Evolutionary conservation across 129 eudicot species (phyloP).

Genomic region (Gnaphalium uliginosum): DNA sequence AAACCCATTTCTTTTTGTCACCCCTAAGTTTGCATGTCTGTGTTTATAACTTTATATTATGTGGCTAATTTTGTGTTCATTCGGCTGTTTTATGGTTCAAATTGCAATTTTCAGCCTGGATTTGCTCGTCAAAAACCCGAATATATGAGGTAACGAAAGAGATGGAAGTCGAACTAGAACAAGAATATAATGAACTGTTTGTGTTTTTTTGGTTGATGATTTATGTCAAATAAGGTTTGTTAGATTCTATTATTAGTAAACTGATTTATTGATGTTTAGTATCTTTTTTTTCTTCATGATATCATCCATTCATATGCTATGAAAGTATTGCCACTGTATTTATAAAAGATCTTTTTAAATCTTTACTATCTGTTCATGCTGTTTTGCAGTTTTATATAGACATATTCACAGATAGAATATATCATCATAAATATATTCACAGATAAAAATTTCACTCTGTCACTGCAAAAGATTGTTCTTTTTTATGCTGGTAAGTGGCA

Average conservation of each 20-base stretch:
- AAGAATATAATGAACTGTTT: slow-evolving; percentile 6
- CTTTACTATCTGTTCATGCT: background rate
- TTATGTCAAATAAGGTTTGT: slow-evolving; percentile 24
- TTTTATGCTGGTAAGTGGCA: background rate
- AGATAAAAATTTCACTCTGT: too few species aligned
- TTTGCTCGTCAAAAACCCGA: slow-evolving; percentile 68
- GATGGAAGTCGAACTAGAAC: slow-evolving; percentile 12
- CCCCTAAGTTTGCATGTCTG: background rate
- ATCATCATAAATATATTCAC: too few species aligned
- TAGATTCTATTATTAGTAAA: slow-evolving; percentile 18
- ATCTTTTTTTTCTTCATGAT: background rate
- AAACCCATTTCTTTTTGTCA: too few species aligned
- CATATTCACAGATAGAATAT: too few species aligned
- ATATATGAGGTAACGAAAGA: slow-evolving; percentile 36
- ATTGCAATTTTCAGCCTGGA: slow-evolving; percentile 67
- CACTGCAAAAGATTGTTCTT: background rate
- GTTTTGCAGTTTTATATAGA: background rate
- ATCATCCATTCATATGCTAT: slow-evolving; percentile 6
- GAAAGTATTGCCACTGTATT: slow-evolving; percentile 26
- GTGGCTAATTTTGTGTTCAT: slow-evolving; percentile 25
- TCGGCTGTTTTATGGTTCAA: slow-evolving; percentile 43
- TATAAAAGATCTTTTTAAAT: slow-evolving; percentile 7
- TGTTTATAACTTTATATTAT: slow-evolving; percentile 19
- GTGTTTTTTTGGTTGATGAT: slow-evolving; percentile 6
- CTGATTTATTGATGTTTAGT: slow-evolving; percentile 20